phyloP scores from a whole-genome alignment of 495 filamentous ascomycete species.

The Podospora bellae-mahoneyi region DNA sequence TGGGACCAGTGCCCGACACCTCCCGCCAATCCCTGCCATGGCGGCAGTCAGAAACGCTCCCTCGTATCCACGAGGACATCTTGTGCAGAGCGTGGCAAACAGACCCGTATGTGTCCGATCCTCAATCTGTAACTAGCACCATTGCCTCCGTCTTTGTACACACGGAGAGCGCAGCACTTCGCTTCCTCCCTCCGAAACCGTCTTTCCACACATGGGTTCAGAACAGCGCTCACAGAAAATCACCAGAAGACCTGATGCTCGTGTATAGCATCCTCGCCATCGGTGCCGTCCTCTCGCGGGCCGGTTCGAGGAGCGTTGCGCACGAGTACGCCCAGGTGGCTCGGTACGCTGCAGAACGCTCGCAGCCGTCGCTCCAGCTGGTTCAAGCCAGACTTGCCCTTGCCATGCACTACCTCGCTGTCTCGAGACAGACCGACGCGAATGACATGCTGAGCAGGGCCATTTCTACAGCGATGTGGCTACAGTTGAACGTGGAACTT shows the following conservation, averaged over 20 bases:
- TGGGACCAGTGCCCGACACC: conserved; percentile 37
- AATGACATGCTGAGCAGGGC: conserved; percentile 61
- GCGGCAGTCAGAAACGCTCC: conserved; percentile 40
- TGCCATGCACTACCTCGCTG: conserved; percentile 60
- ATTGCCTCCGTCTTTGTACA: conserved; percentile 23
- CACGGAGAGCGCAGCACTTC: conserved; percentile 5
- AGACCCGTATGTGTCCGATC: conserved; percentile 55
- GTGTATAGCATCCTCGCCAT: conserved; percentile 62
- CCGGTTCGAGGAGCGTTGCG: conserved; percentile 45
- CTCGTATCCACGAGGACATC: conserved; percentile 47
- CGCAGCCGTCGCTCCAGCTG: conserved; percentile 55
- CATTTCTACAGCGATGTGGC: conserved; percentile 52
- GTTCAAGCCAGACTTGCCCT: conserved; percentile 62
- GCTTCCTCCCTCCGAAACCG: conserved; percentile 2
- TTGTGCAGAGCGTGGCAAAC: conserved; percentile 57
- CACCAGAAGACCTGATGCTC: conserved; percentile 64
- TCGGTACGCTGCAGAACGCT: conserved; percentile 53
- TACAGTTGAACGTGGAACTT: conserved; percentile 61
- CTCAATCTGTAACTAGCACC: neutral
- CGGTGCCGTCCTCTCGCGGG: conserved; percentile 47
- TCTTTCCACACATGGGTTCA: conserved; percentile 32
- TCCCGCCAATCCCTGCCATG: conserved; percentile 33
- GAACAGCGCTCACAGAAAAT: conserved; percentile 52
- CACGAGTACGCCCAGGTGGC: conserved; percentile 56
- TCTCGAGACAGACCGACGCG: conserved; percentile 49